Base-by-base conservation (phyloP, 1,139 yeast species). In the Lodderomyces margitis region DNA sequence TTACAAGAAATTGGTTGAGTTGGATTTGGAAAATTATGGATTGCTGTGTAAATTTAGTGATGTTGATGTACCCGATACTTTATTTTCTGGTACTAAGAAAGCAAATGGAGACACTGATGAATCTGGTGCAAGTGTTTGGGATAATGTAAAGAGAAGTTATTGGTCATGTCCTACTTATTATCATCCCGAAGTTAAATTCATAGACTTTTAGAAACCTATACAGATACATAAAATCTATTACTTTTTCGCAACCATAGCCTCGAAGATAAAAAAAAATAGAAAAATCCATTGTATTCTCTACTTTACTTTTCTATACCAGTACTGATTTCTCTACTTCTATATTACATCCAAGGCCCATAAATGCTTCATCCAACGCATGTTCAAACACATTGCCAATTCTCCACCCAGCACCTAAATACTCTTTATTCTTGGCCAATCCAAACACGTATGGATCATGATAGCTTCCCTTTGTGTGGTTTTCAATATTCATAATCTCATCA, bases 341-440 rank as follows among this genome's bases (percentile, higher is more conserved):
- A 45, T 83, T 74, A 60, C 96, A 88, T 15, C 88, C 92, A 46
- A 92, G 68, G 0, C 98, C 97, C 66, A 83, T 79, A 54, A 91
- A 91, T 9, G 98, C 97, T 52, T 86, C 94, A 46, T 86, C 87
- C 41, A 92, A 67, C 5, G 94, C 83, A 52, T 94, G 78, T 51
- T 81, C 81, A 56, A 83, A 87, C 12, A 87, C 91, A 25, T 68
- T 70, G 39, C 79, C 78, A 28, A 86, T 66, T 48, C 83, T 75
- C 77, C 91, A 89, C 2, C 98, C 98, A 15, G 95, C 83, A 2
- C 96, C 98, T 52, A 78, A 73, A 56, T 75, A 88, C 49, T 83
- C 88, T 44, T 79, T 77, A 57, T 84, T 83, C 38, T 70, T 74
- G 28, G 79, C 76, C 46, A 87, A 68, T 43, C 78, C 74, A 49